Evolutionary conservation across 192 early-diverging fungal species (phyloP), one percentile per base, ranked within the genome.

Genomic region (Allomyces arbusculus): DNA sequence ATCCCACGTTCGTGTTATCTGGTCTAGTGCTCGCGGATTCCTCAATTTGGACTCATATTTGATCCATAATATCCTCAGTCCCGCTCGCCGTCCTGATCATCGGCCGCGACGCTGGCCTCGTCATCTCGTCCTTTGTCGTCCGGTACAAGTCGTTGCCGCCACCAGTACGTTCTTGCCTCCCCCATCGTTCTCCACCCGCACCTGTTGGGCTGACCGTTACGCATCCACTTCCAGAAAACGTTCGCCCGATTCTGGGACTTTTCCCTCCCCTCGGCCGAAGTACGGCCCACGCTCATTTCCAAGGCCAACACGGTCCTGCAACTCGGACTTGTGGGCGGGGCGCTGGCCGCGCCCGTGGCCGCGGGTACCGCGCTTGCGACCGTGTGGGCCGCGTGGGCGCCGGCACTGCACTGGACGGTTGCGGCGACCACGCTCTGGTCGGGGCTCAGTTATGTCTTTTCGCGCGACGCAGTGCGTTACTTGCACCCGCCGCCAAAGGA

Each of bases 271-370:
- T 91, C 89, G 8, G 91, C 90, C 1, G 92, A 98, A 76, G 91
- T 98, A 9, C 76, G 79, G 14, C 92, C 95, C 19, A 94, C 91
- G 4, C 69, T 74, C 25, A 88, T 94, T 44, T 91, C 89, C 76
- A 97, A 94, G 68, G 71, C 87, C 66, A 95, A 95, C 66, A 98
- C 93, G 4, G 84, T 80, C 11, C 70, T 95, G 23, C 95, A 98
- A 73, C 78, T 98, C 40, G 65, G 71, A 9, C 80, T 93, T 14
- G 89, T 98, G 82, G 84, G 81, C 1, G 69, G 77, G 12, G 87
- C 89, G 4, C 72, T 95, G 23, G 76, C 86, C 8, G 79, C 86
- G 8, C 86, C 92, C 0, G 77, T 82, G 3, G 70, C 71, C 2
- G 81, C 84, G 19, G 65, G 66, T 22, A 63, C 77, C 61, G 70